A percentile compares a stretch with the other conserved stretches of the same genome.
Evolutionary conservation across 2,329 filamentous ascomycete species (phyloP).

Genomic region (Exophiala oligosperma): DNA sequence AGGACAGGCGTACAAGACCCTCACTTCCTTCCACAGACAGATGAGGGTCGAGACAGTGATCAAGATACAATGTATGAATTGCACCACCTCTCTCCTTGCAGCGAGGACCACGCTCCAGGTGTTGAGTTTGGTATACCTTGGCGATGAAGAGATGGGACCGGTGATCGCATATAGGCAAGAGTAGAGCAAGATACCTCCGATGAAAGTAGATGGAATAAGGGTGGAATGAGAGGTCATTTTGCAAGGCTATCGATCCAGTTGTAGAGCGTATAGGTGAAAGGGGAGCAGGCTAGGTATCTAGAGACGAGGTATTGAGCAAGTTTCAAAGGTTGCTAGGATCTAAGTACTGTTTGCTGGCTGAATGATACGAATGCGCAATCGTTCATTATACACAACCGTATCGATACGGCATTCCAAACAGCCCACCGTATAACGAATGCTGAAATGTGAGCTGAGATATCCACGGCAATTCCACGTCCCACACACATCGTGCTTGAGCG

Average conservation of each 20-base stretch:
- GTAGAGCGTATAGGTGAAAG: not conserved
- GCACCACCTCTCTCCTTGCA: not conserved
- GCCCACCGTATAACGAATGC: no score
- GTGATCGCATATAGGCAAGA: not conserved
- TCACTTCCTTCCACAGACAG: not conserved
- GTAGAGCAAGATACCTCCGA: not conserved
- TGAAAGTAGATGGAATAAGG: not conserved
- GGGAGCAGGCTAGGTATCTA: no score
- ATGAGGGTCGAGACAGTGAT: not conserved
- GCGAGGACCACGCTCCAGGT: not conserved
- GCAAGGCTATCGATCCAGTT: not conserved
- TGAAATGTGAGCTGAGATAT: no score
- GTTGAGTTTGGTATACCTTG: not conserved
- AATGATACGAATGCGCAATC: no score
- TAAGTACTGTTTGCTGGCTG: no score
- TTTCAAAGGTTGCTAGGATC: no score
- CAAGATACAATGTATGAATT: not conserved
- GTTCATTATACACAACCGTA: no score
- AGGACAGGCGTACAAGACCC: not conserved
- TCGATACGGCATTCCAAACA: no score
- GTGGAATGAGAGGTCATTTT: not conserved
- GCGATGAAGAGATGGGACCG: not conserved
- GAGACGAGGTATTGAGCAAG: no score
- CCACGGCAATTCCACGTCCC: no score
- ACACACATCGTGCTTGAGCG: no score